Evolutionary conservation across 129 eudicot species (phyloP).

Genomic region (Flaveria brownii): DNA sequence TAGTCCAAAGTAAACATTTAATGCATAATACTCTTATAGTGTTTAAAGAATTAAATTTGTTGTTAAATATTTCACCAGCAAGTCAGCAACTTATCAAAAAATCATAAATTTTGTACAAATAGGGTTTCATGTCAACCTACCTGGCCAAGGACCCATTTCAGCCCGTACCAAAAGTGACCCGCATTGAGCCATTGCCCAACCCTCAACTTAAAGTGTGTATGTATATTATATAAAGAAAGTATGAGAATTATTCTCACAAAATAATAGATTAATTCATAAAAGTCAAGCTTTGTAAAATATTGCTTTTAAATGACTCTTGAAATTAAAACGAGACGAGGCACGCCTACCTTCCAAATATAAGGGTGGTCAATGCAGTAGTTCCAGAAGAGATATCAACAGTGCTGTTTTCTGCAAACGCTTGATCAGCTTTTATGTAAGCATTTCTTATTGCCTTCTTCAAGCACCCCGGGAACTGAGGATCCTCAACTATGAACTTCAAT

Average conservation of each 20-base stretch:
- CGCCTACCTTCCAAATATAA: slow-evolving; percentile 77
- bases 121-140: background rate
- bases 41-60: background rate
- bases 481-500: slow-evolving; percentile 71
- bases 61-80: background rate
- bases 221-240: too few relatives aligned
- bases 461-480: slow-evolving; percentile 66
- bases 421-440: slow-evolving; percentile 85
- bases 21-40: background rate
- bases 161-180: background rate
- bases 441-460: slow-evolving; percentile 67
- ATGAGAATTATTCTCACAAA: too few relatives aligned
- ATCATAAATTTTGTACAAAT: background rate
- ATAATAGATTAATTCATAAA: too few relatives aligned
- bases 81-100: background rate
- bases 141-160: background rate
- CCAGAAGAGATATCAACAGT: slow-evolving; percentile 83
- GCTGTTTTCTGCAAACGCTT: slow-evolving; percentile 72
- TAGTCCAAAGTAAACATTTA: background rate
- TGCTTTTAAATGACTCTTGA: background rate
- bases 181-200: background rate
- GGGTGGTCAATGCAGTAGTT: slow-evolving; percentile 81
- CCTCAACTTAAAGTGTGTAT: background rate
- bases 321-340: slow-evolving; percentile 9
- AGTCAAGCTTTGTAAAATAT: too few relatives aligned